These are phyloP conservation scores for Dendrobium huoshanense DNA, from an alignment of 106 monocot species.

Conservation along the genomic window DNA sequence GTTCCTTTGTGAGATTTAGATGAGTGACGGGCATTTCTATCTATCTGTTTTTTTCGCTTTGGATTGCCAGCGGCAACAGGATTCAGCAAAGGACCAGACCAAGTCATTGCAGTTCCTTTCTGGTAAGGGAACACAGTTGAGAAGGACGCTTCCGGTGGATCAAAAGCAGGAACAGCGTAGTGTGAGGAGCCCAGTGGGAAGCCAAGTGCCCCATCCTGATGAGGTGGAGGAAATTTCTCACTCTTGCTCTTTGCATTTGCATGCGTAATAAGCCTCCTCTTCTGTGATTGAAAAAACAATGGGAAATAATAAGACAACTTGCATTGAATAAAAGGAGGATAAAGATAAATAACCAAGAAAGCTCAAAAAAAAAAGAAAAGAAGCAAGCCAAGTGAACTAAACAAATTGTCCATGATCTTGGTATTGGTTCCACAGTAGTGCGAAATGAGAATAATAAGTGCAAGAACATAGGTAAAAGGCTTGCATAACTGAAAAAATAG, in stretches of 20 bases:
- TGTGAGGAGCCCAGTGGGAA: constrained; percentile 73
- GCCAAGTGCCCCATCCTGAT: constrained; percentile 82
- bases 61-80: neutral
- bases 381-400: neutral
- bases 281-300: constrained; percentile 24
- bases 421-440: neutral
- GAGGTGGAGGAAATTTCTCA: constrained; percentile 93
- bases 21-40: constrained; percentile 1
- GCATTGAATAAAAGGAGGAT: neutral
- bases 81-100: constrained; percentile 5
- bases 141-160: constrained; percentile 47
- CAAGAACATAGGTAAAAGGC: neutral
- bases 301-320: neutral
- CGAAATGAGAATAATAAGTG: neutral
- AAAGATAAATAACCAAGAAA: neutral
- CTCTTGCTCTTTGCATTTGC: constrained; percentile 94
- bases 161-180: constrained; percentile 40
- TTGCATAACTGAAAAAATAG: neutral
- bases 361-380: neutral
- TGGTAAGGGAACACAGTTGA: constrained; percentile 47
- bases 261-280: constrained; percentile 63
- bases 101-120: neutral
- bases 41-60: constrained; percentile 3
- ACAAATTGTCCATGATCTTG: neutral
- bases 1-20: constrained; percentile 5